Percentiles rank a stretch among this genome's conserved stretches.
Conservation (phyloP, 2,329 filamentous ascomycete species). For the Plectosphaerella cucumerina region DNA sequence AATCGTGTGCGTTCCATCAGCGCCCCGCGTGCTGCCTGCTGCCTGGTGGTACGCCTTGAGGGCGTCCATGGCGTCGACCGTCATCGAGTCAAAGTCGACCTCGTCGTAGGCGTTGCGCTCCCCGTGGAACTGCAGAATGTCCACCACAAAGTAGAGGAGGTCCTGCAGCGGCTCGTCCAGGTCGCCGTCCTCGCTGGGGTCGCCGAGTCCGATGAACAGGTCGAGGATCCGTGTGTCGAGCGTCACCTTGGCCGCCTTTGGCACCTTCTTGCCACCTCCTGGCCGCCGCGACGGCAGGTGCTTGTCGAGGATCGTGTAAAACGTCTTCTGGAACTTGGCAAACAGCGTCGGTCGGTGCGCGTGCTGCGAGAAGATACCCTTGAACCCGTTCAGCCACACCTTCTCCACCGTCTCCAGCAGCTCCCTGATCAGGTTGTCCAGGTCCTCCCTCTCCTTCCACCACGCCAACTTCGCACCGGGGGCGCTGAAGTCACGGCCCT, state of each 20-base stretch:
- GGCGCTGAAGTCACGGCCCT: conserved; percentile 62
- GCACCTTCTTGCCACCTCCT: conserved; percentile 50
- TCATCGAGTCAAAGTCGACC: conserved; percentile 90
- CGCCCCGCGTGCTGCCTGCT: conserved; percentile 32
- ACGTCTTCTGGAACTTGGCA: conserved; percentile 70
- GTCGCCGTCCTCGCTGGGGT: conserved; percentile 64
- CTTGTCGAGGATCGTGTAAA: conserved; percentile 75
- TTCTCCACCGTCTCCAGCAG: conserved; percentile 84
- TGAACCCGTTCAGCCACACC: conserved; percentile 93
- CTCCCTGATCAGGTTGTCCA: conserved; percentile 73
- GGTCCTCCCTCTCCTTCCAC: conserved; percentile 81
- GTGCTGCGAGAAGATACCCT: conserved; percentile 83
- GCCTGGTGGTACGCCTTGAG: conserved; percentile 70
- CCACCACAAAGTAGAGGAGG: conserved; percentile 91
- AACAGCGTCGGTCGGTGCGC: conserved; percentile 59
- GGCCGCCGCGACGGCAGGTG: conserved; percentile 79
- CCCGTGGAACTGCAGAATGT: conserved; percentile 93
- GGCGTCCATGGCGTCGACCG: conserved; percentile 82
- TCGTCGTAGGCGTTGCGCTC: conserved; percentile 97
- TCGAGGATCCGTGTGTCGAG: conserved; percentile 68
- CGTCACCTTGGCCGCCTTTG: conserved; percentile 35
- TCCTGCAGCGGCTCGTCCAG: conserved; percentile 89
- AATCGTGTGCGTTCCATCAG: conserved; percentile 65
- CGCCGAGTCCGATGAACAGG: conserved; percentile 81
- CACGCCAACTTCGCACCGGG: conserved; percentile 77